Percentiles rank a stretch among this genome's conserved stretches.
These are phyloP conservation scores for Pyrus hybrid DNA, from an alignment of 331 rosid species.

Conservation along the genomic window DNA sequence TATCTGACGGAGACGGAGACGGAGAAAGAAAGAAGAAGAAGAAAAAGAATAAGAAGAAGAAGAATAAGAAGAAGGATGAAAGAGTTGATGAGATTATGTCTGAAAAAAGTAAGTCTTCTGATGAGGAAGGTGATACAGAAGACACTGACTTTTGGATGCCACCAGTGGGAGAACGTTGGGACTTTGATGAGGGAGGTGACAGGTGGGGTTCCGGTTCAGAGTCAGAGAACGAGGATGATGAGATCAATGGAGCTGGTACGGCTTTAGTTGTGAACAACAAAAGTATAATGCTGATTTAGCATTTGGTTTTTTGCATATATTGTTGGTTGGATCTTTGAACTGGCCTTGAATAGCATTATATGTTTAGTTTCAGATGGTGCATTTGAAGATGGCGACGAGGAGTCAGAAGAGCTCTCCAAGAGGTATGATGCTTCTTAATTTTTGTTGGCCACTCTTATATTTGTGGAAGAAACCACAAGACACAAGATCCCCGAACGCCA, in stretches of 20 bases:
- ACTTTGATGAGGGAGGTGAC: conserved; percentile 66
- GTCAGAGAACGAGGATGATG: conserved; percentile 48
- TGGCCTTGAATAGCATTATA: neutral
- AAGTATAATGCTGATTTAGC: neutral
- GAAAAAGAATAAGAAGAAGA: neutral
- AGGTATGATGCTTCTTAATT: conserved; percentile 36
- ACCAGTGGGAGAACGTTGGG: conserved; percentile 81
- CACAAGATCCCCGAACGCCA: neutral
- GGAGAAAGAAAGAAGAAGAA: conserved; percentile 16
- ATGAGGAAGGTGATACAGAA: conserved; percentile 40
- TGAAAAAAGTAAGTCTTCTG: conserved; percentile 31
- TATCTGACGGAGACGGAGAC: conserved; percentile 4
- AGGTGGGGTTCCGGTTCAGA: conserved; percentile 72
- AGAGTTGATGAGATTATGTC: conserved; percentile 39
- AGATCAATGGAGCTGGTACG: conserved; percentile 42
- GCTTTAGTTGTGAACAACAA: neutral
- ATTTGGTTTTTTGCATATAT: neutral
- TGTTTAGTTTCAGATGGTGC: conserved; percentile 27
- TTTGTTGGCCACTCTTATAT: neutral
- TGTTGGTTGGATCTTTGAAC: neutral
- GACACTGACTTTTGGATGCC: conserved; percentile 85
- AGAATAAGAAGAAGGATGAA: conserved; percentile 21
- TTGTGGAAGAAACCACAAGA: too few species aligned
- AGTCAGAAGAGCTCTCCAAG: conserved; percentile 53
- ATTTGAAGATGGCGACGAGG: conserved; percentile 36